Evolutionary conservation across 345 rosid genomes (phyloP), one percentile per base, ranked within the genome.

Genomic region (Pistacia integerrima): DNA sequence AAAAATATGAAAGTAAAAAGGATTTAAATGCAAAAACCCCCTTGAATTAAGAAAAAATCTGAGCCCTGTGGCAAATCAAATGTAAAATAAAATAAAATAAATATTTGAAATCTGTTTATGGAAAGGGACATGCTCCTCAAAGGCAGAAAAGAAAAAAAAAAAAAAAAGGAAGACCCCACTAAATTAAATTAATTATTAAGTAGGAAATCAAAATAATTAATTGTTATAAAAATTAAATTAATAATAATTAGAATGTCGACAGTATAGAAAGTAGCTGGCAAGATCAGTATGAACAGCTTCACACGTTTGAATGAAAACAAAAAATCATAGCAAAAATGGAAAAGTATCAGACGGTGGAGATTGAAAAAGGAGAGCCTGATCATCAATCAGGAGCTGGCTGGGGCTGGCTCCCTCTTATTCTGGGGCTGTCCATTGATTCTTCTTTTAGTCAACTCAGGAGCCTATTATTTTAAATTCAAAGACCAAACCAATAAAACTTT

Each of bases 261-360:
- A 68, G 49, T 60, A 11, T 6, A 12, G 30, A 36, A 71, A 10
- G 70, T 46, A 54, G 74, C 62, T 76, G 74, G 70, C 72, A 64
- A 67, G 71, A 14, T 77, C 38, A 18, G 18, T 6, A n/a, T 11
- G 56, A 59, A 71, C 54, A 2, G 54, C 74, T 18, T 0, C 72
- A 68, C 75, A 73, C 68, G 74, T 20, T 54, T 54, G 59, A 20
- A 36, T 33, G 25, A 3, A 73, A 54, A 22, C 3, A 73, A 12
- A 11, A 28, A 9, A 0, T 1, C 7, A 4, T 3, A 11, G 2
- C 20, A 56, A 67, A 63, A 74, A 66, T 74, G 74, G 74, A 76
- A 61, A 61, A 1, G 25, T 49, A 59, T 76, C 77, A 0, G n/a
- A 74, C 71, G 74, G 81, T 22, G 33, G 57, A n/a, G 20, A 69